These are phyloP conservation scores for Suillus tomentosus DNA, from an alignment of 768 basidiomycete species.

Conservation along the genomic window DNA sequence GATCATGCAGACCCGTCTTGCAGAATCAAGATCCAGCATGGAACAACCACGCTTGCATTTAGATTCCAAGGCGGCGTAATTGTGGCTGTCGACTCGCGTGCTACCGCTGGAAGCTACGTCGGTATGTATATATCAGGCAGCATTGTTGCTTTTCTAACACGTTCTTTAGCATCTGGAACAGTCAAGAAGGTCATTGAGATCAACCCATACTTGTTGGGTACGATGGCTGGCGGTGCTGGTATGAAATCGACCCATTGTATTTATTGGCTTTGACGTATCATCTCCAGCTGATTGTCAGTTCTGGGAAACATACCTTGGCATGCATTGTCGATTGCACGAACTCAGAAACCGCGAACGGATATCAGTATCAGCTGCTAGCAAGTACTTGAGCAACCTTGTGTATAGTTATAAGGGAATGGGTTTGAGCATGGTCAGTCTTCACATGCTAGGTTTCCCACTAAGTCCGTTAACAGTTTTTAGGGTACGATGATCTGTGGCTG, in stretches of 20 bases:
- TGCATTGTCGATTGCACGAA: slow-evolving; percentile 96
- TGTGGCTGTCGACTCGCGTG: slow-evolving; percentile 98
- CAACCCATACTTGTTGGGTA: slow-evolving; percentile 97
- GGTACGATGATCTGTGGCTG: slow-evolving; percentile 99
- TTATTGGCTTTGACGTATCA: slow-evolving; percentile 11
- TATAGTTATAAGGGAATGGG: slow-evolving; percentile 99
- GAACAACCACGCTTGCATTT: slow-evolving; percentile 98
- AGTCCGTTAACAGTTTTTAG: slow-evolving; percentile 39
- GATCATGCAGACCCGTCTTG: slow-evolving; percentile 93
- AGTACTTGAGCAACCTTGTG: slow-evolving; percentile 95
- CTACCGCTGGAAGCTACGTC: slow-evolving; percentile 95
- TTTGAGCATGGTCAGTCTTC: slow-evolving; percentile 81
- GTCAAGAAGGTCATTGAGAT: slow-evolving; percentile 99
- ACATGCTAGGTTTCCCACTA: slow-evolving; percentile 6
- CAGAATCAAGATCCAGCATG: slow-evolving; percentile 97
- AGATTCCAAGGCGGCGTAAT: slow-evolving; percentile 96
- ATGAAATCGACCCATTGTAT: slow-evolving; percentile 28
- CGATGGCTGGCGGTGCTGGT: slow-evolving; percentile 99
- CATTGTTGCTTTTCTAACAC: not conserved
- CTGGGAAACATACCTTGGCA: slow-evolving; percentile 99
- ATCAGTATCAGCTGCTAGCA: slow-evolving; percentile 98
- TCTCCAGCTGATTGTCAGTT: slow-evolving; percentile 87
- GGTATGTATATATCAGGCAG: slow-evolving; percentile 51
- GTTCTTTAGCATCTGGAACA: slow-evolving; percentile 79
- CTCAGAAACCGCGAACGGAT: slow-evolving; percentile 96